Evolutionary conservation across 1,284 basidiomycete species (phyloP), one percentile per base, ranked within the genome.

Genomic region (Taiwanofungus camphoratus): DNA sequence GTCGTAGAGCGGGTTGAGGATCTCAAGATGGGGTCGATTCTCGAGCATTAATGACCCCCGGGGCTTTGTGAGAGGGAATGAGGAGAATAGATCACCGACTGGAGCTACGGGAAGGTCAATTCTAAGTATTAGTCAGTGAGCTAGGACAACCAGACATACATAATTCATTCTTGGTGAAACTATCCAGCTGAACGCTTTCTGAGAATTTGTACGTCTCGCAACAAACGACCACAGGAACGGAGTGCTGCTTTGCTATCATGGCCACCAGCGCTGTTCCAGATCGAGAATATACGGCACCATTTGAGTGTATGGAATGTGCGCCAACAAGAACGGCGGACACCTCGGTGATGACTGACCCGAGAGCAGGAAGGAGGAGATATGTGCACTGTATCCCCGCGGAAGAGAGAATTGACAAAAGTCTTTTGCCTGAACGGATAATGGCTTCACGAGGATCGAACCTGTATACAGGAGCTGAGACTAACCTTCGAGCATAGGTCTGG

Each of bases 151-250:
- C 27, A 6, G 18, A 57, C 72, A 59, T 55, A 85, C 93, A 92
- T 26, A 96, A 71, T 66, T 99, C 96, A 61, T 99, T 99, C 63
- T 90, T 92, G 22, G 91, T 92, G 52, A 99, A 92, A 23, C 88
- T 88, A 64, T 99, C 96, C 39, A 99, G 71, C 62, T 92, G 86
- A 26, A 99, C 87, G 26, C 83, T 80, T 55, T 99, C 96, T 18
- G 88, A 88, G 58, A 96, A 98, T 64, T 99, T 99, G 73, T 98
- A 98, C 15, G 96, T 99, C 68, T 99, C 96, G 56, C 94, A 96
- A 56, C 93, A 97, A 13, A 95, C 92, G 39, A 99, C 82, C 13
- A 98, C 92, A 5, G 96, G 96, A 1, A 98, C 85, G 16, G 83
- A 84, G 57, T 87, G 79, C 42, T 82, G 80, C 62, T 92, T 90